A percentile compares a stretch with the other conserved stretches of the same genome.
Conservation (phyloP, 1,284 basidiomycete genomes). For the Apiotrichum sp. region DNA sequence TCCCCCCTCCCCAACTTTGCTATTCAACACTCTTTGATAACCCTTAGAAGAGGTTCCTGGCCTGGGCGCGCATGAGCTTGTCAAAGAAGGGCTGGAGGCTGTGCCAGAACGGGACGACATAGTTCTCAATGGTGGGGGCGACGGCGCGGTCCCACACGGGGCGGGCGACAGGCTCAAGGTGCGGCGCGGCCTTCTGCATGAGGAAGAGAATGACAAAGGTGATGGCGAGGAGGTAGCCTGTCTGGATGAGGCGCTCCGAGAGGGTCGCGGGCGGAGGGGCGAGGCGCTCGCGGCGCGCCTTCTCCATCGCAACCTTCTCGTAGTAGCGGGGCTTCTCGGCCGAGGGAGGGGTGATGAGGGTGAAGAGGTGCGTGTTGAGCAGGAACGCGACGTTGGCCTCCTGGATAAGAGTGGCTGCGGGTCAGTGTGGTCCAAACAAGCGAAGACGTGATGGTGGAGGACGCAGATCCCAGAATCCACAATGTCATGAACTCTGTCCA, state of each 20-base stretch:
- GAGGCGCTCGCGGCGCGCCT: slow-evolving; percentile 6
- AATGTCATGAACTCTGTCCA: no score
- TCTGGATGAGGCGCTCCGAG: neutral
- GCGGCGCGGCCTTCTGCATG: neutral
- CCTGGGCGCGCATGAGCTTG: neutral
- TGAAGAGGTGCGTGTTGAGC: slow-evolving; percentile 63
- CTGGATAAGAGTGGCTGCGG: slow-evolving; percentile 50
- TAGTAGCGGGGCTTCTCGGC: slow-evolving; percentile 18
- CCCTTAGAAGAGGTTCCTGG: neutral
- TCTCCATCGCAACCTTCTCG: slow-evolving; percentile 16
- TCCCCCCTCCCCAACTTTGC: no score
- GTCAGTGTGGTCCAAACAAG: no score
- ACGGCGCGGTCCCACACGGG: neutral
- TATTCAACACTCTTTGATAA: no score
- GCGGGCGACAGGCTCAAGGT: neutral
- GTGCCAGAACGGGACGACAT: neutral
- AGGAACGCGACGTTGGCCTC: slow-evolving; percentile 67
- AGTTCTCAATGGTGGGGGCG: neutral
- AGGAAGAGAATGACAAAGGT: slow-evolving; percentile 3
- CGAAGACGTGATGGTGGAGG: no score
- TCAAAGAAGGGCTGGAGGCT: neutral
- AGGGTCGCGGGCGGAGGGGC: slow-evolving; percentile 1
- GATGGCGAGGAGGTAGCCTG: slow-evolving; percentile 1
- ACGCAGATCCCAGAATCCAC: neutral
- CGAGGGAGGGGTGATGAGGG: slow-evolving; percentile 45